Percentiles rank a stretch among this genome's conserved stretches.
Evolutionary conservation across 768 basidiomycete genomes (phyloP).

Genomic region (Mycena metata): DNA sequence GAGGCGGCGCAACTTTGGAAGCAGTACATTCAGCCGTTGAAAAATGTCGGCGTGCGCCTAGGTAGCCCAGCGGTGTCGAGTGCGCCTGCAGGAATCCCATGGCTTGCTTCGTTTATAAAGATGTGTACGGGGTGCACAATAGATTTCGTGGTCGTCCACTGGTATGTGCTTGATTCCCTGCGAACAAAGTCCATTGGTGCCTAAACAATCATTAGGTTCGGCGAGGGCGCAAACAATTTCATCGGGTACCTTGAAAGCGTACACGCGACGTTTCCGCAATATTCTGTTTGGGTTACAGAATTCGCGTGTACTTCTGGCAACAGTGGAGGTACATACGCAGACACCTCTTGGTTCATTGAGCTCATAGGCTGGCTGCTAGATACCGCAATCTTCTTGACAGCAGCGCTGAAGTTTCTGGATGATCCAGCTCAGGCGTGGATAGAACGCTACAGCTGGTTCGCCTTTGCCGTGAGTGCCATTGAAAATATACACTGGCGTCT

Average conservation of each 20-base stretch:
- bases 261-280: conserved; percentile 49
- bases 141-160: conserved; percentile 50
- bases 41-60: conserved; percentile 35
- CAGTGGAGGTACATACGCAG: conserved; percentile 8
- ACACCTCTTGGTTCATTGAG: not conserved
- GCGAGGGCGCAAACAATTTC: conserved; percentile 50
- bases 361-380: conserved; percentile 8
- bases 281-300: conserved; percentile 55
- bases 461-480: conserved; percentile 16
- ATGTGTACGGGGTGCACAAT: conserved; percentile 39
- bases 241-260: conserved; percentile 51
- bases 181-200: no score
- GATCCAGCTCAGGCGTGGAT: conserved; percentile 17
- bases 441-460: conserved; percentile 32
- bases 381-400: conserved; percentile 14
- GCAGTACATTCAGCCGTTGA: conserved; percentile 43
- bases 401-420: conserved; percentile 19
- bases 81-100: conserved; percentile 35
- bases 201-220: conserved; percentile 42
- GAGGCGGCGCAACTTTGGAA: conserved; percentile 40
- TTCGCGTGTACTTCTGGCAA: conserved; percentile 40
- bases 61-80: conserved; percentile 42
- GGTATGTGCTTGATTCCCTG: conserved; percentile 42
- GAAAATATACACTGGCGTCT: not conserved
- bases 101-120: conserved; percentile 38